Evolutionary conservation across 352 stramenopile species (phyloP), one percentile per base, ranked within the genome.

Genomic region (Globisporangium splendens): DNA sequence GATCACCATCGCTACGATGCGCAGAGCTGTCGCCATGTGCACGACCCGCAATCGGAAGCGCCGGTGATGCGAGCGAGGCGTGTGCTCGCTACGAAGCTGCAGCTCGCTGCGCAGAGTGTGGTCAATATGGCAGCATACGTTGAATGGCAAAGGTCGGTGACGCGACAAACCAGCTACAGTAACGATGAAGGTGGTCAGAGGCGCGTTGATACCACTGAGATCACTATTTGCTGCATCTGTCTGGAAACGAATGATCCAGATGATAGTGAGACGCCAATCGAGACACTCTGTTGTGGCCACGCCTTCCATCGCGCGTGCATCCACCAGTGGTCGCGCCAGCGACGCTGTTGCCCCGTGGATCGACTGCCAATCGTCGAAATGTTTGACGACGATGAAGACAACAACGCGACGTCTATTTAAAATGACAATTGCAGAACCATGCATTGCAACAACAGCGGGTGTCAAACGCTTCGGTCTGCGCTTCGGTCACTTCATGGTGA

Each of bases 261-360:
- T 17, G 17, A 50, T 28, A 21, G 49, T 7, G 24, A 22, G 2
- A 11, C 6, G 1, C 52, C 46, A 10, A 22, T 67, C 28, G 39
- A 71, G n/a, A 44, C 48, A 1, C 54, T 79, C 17, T 42, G 53
- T 8, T 79, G 70, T 14, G 68, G 70, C 12, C 70, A 79, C 47
- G 56, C 60, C 14, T 79, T 66, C 50, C 70, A 79, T 17, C 46
- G 53, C 15, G 50, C 22, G 12, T 79, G 70, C 31, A 73, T 79
- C 31, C 3, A 39, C 1, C 39, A 61, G 24, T 79, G 70, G 70
- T 24, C 59, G 6, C 13, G 28, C 24, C 61, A 71, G 22, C 65
- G 66, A 12, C 54, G 56, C 24, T 74, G 65, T 17, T 79, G 70
- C 46, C 70, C 70, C 1, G 69, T 72, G 15, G 70, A 79, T 46